Conservation (phyloP, 2,329 filamentous ascomycete genomes). For the Trichoderma breve region DNA sequence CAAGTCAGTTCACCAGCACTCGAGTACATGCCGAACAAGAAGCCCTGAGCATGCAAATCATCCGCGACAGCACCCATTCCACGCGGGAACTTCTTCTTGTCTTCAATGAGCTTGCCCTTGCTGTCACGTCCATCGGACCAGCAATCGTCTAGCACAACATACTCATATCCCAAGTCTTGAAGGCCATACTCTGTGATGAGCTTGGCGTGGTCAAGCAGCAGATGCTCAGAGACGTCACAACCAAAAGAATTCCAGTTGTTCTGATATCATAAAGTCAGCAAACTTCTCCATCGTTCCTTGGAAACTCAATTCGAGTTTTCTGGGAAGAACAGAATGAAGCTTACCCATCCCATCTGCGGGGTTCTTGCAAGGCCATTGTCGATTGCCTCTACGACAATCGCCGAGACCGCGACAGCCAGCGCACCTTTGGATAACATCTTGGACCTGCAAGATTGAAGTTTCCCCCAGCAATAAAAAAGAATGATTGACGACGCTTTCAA, state of each 20-base stretch:
- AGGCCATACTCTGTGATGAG: slow-evolving; percentile 29
- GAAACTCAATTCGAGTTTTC: neutral
- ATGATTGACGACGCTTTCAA: neutral
- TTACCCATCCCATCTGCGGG: slow-evolving; percentile 21
- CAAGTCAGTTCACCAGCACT: slow-evolving; percentile 49
- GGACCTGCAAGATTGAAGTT: neutral
- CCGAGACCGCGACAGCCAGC: slow-evolving; percentile 5
- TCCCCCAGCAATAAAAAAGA: neutral
- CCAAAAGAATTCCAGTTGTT: slow-evolving; percentile 19
- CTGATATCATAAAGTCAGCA: neutral
- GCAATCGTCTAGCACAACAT: slow-evolving; percentile 36
- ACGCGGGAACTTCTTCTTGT: slow-evolving; percentile 37
- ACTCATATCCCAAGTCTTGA: slow-evolving; percentile 30
- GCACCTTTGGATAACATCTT: slow-evolving; percentile 14
- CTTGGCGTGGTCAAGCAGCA: slow-evolving; percentile 24
- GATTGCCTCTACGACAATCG: slow-evolving; percentile 11
- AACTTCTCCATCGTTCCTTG: neutral
- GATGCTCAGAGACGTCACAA: slow-evolving; percentile 22
- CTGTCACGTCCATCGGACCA: slow-evolving; percentile 32
- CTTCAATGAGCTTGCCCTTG: slow-evolving; percentile 30
- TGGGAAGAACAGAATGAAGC: neutral
- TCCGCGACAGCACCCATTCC: slow-evolving; percentile 38
- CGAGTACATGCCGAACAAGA: slow-evolving; percentile 41
- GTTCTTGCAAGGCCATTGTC: slow-evolving; percentile 19
- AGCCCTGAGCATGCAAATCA: slow-evolving; percentile 35